Evolutionary conservation across 306 rosid species (phyloP).

Genomic region (Cucumis sativus): Cucumber_9930_V3 NC_026658.2:23115501-23116000

Average conservation of each 20-base stretch:
- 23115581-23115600: conserved; percentile 2
- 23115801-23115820: too few relatives aligned
- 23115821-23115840: too few relatives aligned
- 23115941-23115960: not conserved
- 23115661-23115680: too few relatives aligned
- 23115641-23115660: not conserved
- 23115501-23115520: not conserved
- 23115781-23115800: too few relatives aligned
- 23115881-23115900: not conserved
- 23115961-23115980: not conserved
- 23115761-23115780: too few relatives aligned
- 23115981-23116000: too few relatives aligned
- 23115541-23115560: not conserved
- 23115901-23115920: not conserved
- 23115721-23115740: too few relatives aligned
- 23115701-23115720: too few relatives aligned
- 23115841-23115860: too few relatives aligned
- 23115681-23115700: too few relatives aligned
- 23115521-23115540: conserved; percentile 1
- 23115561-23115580: not conserved
- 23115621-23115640: not conserved
- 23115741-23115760: too few relatives aligned
- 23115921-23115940: not conserved
- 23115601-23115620: not conserved
- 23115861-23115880: too few relatives aligned